Conservation (phyloP, 768 basidiomycete species). For the Agrocybe praecox region DNA sequence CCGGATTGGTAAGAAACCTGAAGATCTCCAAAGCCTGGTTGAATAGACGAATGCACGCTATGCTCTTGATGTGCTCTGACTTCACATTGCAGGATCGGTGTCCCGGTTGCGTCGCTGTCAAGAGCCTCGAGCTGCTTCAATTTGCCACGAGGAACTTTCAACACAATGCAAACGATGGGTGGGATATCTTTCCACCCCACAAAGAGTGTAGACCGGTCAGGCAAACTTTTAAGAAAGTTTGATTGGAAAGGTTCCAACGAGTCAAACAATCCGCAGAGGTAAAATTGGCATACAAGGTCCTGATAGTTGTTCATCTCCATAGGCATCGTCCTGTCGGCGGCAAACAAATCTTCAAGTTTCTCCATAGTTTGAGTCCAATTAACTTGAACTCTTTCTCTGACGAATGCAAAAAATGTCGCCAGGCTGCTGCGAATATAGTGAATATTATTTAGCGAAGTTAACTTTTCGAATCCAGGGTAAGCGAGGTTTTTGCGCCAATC, state of each 20-base stretch:
- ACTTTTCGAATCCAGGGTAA: not conserved
- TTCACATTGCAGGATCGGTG: conserved; percentile 39
- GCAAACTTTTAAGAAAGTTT: conserved; percentile 7
- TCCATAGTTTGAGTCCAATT: conserved; percentile 48
- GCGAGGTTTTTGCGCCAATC: conserved; percentile 14
- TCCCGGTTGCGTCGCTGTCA: conserved; percentile 12
- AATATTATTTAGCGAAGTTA: conserved; percentile 22
- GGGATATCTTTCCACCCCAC: conserved; percentile 34
- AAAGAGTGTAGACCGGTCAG: conserved; percentile 24
- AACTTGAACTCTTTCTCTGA: conserved; percentile 34
- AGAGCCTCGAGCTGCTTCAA: conserved; percentile 27
- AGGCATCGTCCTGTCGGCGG: conserved; percentile 20
- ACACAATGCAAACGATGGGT: conserved; percentile 35
- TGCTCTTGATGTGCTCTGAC: conserved; percentile 18
- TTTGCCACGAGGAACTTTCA: conserved; percentile 36
- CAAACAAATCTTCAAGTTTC: conserved; percentile 27
- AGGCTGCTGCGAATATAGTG: conserved; percentile 55
- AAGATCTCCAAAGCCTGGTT: conserved; percentile 33
- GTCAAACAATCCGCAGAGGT: conserved; percentile 29
- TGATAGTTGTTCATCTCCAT: conserved; percentile 35
- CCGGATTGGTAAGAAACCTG: not conserved
- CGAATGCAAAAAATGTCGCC: conserved; percentile 41
- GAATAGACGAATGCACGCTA: conserved; percentile 37
- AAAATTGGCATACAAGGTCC: conserved; percentile 39
- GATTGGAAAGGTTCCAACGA: conserved; percentile 7